phyloP scores from a whole-genome alignment of 202 grass and related monocot species.

The Zoysia matrella region DNA sequence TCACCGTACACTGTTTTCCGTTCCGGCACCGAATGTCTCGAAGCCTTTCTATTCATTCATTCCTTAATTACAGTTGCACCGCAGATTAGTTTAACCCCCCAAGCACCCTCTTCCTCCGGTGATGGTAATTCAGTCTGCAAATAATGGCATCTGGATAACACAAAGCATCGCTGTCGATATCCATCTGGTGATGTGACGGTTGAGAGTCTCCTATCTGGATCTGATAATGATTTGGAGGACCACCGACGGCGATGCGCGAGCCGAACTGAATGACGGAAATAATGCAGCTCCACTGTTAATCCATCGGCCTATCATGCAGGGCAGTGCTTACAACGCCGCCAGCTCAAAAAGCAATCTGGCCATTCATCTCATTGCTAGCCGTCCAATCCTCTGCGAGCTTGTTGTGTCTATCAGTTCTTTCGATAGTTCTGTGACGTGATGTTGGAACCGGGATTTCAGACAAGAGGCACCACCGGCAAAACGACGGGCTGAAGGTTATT shows the following conservation, averaged over 20 bases:
- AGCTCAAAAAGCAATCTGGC: no score
- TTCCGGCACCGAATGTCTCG: background rate
- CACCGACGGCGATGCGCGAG: conserved; percentile 40
- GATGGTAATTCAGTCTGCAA: no score
- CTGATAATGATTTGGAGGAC: conserved; percentile 15
- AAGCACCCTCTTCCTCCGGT: no score
- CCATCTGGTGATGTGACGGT: conserved; percentile 24
- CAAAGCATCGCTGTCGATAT: background rate
- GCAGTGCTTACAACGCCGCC: no score
- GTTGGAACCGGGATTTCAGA: background rate
- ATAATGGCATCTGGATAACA: background rate
- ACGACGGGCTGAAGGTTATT: no score
- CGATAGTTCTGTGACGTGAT: conserved; percentile 13
- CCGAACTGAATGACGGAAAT: background rate
- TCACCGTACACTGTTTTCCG: background rate
- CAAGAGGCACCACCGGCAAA: background rate
- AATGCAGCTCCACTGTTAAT: no score
- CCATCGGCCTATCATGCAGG: no score
- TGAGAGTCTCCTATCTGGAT: background rate
- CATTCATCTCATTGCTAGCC: background rate
- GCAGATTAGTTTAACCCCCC: no score
- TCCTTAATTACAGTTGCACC: no score
- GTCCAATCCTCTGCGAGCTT: background rate
- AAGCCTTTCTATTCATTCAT: no score
- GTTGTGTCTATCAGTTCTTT: background rate